These are phyloP conservation scores for Euphrasia arctica DNA, from an alignment of 305 asterid species.

Conservation along the genomic window DNA sequence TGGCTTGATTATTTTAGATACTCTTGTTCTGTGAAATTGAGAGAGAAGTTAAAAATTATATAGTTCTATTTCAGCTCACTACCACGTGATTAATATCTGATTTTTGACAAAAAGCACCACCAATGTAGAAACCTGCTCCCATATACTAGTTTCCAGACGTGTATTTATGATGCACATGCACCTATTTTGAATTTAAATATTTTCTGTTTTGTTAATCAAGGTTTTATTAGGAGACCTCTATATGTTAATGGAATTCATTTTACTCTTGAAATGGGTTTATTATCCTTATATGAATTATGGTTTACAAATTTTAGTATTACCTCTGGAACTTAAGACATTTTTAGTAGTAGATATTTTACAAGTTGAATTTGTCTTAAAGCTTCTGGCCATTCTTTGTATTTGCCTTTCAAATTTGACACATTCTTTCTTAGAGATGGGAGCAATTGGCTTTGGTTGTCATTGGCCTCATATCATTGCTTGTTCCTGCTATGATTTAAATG, in stretches of 20 bases:
- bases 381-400: not conserved
- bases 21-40: constrained; percentile 22
- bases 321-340: not conserved
- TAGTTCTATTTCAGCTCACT: constrained; percentile 3
- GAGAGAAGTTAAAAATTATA: constrained; percentile 10
- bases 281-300: not conserved
- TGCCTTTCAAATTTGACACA: constrained; percentile 14
- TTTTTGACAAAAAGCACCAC: constrained; percentile 10
- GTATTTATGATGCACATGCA: not conserved
- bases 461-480: constrained; percentile 9
- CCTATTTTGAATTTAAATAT: too few species aligned
- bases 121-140: constrained; percentile 9
- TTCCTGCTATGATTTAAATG: constrained; percentile 10
- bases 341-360: not conserved
- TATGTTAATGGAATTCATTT: constrained; percentile 2
- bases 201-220: not conserved
- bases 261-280: constrained; percentile 9
- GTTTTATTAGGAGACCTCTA: not conserved
- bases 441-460: constrained; percentile 12
- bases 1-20: constrained; percentile 7
- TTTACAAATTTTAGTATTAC: constrained; percentile 8
- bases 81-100: constrained; percentile 12
- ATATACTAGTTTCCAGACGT: constrained; percentile 17
- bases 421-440: not conserved
- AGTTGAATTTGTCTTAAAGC: constrained; percentile 1